These are phyloP conservation scores for Botryosphaeria dothidea DNA, from an alignment of 2,329 filamentous ascomycete genomes.

Conservation along the genomic window DNA sequence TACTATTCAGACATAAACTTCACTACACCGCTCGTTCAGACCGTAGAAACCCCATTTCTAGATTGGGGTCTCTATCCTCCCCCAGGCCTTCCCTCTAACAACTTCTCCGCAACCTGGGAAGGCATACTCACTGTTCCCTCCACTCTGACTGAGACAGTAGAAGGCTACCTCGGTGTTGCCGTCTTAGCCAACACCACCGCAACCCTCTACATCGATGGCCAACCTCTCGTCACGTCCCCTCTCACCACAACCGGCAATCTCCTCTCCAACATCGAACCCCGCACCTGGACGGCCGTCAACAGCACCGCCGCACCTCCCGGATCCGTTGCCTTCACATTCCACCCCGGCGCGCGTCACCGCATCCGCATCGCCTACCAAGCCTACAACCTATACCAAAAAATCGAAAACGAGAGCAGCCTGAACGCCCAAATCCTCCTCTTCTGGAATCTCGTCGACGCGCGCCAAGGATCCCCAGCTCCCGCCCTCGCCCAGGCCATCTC, in stretches of 20 bases:
- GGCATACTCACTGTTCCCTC: constrained; percentile 41
- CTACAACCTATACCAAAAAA: constrained; percentile 43
- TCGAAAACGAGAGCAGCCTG: constrained; percentile 42
- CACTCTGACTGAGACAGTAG: constrained; percentile 33
- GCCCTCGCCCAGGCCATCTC: constrained; percentile 37
- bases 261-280: constrained; percentile 44
- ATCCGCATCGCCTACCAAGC: constrained; percentile 47
- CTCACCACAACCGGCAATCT: constrained; percentile 34
- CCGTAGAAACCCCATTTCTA: constrained; percentile 40
- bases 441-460: constrained; percentile 47
- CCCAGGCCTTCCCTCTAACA: constrained; percentile 44
- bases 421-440: constrained; percentile 47
- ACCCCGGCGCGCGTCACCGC: constrained; percentile 33
- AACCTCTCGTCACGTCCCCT: constrained; percentile 32
- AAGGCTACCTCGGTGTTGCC: constrained; percentile 47
- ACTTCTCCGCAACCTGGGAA: constrained; percentile 49
- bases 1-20: constrained; percentile 47
- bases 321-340: constrained; percentile 41
- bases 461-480: constrained; percentile 19
- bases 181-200: constrained; percentile 44
- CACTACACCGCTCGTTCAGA: constrained; percentile 30
- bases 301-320: constrained; percentile 40
- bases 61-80: constrained; percentile 50
- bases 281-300: constrained; percentile 39
- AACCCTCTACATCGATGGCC: constrained; percentile 39